Evolutionary conservation across 2,329 filamentous ascomycete species (phyloP), one percentile per base, ranked within the genome.

Genomic region (Microdochium bolleyi): DNA sequence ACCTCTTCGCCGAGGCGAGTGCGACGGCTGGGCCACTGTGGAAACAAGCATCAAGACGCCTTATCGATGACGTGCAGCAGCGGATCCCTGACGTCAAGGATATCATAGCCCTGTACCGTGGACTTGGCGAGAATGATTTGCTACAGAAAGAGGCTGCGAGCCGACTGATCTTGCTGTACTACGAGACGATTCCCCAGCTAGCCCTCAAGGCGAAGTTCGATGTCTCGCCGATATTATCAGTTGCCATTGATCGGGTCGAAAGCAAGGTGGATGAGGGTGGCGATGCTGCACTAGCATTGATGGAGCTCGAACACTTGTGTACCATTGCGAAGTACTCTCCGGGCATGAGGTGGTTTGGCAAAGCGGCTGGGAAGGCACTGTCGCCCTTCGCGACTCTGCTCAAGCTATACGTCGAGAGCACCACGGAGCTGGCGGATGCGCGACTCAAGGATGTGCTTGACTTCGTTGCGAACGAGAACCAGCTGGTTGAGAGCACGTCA

Each of bases 281-380:
- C 51, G 70, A 77, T 49, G 69, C 75, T 50, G 76, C 76, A 1
- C 72, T 92, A 49, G 74, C 82, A 22, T 67, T 87, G 10, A 80
- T 92, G 61, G 89, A 95, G 67, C 73, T 96, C 25, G 85, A 91
- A 65, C 88, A 92, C 65, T 74, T 95, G 19, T 81, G 96, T 19
- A 79, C 84, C 27, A 88, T 96, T 64, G 90, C 92, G 3, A 82
- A 84, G 56, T 83, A 85, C 60, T 95, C 91, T 2, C 84, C 88
- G 0, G 85, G 85, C 5, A 94, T 96, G 84, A 84, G 87, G 56
- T 97, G 92, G 92, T 96, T 94, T 73, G 79, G 87, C 56, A 92
- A 88, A 62, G 80, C 73, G 54, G 81, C 87, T 57, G 77, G 77
- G 1, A 73, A 87, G n/a, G 65, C 69, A 1, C 72, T 81, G 38